A percentile compares a stretch with the other conserved stretches of the same genome.
phyloP scores from a whole-genome alignment of 2,329 filamentous ascomycete species.

The Stylonectria norvegica region DNA sequence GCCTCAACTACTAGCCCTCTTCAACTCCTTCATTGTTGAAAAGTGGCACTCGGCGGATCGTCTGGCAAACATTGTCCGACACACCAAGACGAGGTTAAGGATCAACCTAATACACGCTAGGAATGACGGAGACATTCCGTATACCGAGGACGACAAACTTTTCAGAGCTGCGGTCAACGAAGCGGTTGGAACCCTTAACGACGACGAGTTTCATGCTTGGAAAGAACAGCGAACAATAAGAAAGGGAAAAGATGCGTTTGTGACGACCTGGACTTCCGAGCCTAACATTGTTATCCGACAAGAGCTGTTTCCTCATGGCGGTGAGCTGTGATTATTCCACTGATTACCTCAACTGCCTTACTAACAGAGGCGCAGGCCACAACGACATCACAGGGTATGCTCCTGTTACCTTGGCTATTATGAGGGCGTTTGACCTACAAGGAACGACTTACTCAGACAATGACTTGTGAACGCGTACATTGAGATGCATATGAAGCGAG shows the following conservation, averaged over 20 bases:
- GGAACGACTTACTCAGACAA: too few relatives aligned
- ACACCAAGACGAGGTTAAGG: constrained; percentile 53
- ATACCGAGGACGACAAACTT: constrained; percentile 61
- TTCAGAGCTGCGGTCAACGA: constrained; percentile 59
- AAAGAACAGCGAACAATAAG: constrained; percentile 45
- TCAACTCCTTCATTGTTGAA: constrained; percentile 68
- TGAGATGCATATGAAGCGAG: too few relatives aligned
- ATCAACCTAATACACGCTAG: constrained; percentile 75
- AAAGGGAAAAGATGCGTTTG: constrained; percentile 46
- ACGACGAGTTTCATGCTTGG: constrained; percentile 38
- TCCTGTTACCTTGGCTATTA: constrained; percentile 60
- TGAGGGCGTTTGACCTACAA: constrained; percentile 57
- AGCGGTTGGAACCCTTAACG: constrained; percentile 36
- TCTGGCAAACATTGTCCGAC: constrained; percentile 53
- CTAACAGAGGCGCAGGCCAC: constrained; percentile 50
- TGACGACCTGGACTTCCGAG: constrained; percentile 43
- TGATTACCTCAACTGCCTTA: too few relatives aligned
- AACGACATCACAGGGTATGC: constrained; percentile 66
- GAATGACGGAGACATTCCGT: constrained; percentile 81
- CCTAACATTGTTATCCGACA: constrained; percentile 50
- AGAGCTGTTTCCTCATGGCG: constrained; percentile 53
- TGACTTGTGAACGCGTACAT: too few relatives aligned
- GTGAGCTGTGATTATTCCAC: constrained; percentile 42
- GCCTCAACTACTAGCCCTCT: constrained; percentile 58
- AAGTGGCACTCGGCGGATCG: constrained; percentile 73